Percentiles rank a stretch among this genome's conserved stretches.
Conservation (phyloP, 2,329 filamentous ascomycete genomes). For the Bipolaris zeicola region DNA sequence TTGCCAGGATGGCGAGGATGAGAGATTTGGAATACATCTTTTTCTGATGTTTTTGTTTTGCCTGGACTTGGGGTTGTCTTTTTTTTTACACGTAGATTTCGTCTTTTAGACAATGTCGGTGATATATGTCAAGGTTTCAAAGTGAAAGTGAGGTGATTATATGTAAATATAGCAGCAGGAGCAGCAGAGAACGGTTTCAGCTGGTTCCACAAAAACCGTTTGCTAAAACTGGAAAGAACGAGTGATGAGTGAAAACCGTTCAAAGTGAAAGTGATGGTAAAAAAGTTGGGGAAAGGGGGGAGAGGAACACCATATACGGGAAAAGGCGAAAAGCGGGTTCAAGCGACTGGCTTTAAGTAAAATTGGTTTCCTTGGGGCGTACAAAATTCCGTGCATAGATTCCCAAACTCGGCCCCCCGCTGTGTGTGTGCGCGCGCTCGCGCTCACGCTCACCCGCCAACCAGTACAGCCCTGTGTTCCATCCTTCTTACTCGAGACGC, state of each 20-base stretch:
- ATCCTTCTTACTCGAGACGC: neutral
- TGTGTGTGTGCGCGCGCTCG: too few species aligned
- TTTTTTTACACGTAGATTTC: neutral
- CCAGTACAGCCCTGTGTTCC: neutral
- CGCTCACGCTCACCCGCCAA: too few species aligned
- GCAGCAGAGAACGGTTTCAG: too few species aligned
- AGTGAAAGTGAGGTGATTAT: too few species aligned
- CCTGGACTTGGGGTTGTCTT: neutral
- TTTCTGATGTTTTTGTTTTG: neutral
- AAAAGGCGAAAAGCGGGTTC: neutral
- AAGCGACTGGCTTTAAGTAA: neutral
- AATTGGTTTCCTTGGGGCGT: neutral
- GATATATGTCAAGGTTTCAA: too few species aligned
- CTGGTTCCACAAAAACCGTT: too few species aligned
- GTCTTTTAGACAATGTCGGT: neutral
- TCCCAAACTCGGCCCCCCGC: neutral
- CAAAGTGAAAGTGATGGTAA: neutral
- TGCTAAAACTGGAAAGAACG: too few species aligned
- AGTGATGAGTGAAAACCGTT: too few species aligned
- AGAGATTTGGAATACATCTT: conserved; percentile 28
- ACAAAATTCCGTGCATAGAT: neutral
- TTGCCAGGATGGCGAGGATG: conserved; percentile 21
- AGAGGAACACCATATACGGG: neutral
- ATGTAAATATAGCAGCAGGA: too few species aligned
- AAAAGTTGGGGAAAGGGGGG: neutral